These are phyloP conservation scores for Fonsecaea erecta DNA, from an alignment of 2,329 filamentous ascomycete species.

Conservation along the genomic window DNA sequence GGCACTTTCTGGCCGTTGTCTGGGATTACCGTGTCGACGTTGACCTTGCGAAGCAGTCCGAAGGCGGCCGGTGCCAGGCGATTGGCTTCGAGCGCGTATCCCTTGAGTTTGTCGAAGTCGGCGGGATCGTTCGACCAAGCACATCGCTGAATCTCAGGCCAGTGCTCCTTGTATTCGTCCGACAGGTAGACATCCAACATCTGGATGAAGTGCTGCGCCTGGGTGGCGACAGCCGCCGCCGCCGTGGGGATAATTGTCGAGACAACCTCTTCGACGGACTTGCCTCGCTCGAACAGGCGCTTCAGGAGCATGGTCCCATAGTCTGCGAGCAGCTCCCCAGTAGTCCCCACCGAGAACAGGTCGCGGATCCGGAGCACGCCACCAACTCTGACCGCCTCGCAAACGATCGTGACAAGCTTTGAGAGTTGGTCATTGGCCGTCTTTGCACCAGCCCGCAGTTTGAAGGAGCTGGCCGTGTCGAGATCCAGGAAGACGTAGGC, in stretches of 20 bases:
- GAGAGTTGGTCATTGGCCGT: conserved; percentile 29
- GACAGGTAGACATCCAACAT: conserved; percentile 62
- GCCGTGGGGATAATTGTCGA: conserved; percentile 64
- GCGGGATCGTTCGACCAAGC: conserved; percentile 36
- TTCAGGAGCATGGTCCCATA: conserved; percentile 63
- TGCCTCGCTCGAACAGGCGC: conserved; percentile 54
- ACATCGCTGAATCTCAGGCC: conserved; percentile 37
- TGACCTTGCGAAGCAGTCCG: conserved; percentile 35
- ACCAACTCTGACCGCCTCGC: conserved; percentile 40
- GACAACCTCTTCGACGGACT: conserved; percentile 56
- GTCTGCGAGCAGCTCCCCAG: conserved; percentile 48
- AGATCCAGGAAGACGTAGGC: conserved; percentile 41
- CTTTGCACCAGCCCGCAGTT: conserved; percentile 35
- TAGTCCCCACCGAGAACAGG: conserved; percentile 34
- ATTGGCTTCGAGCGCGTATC: conserved; percentile 38
- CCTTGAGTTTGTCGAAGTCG: conserved; percentile 38
- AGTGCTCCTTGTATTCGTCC: conserved; percentile 42
- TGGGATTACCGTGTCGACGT: conserved; percentile 30
- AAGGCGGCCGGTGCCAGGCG: conserved; percentile 37
- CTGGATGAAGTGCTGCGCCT: conserved; percentile 63
- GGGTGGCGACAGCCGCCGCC: conserved; percentile 61
- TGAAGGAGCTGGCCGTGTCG: conserved; percentile 38
- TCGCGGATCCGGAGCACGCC: conserved; percentile 45
- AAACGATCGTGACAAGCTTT: conserved; percentile 37
- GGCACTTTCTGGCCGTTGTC: conserved; percentile 33